These are phyloP conservation scores for Cytospora schulzeri DNA, from an alignment of 2,329 filamentous ascomycete species.

Conservation along the genomic window DNA sequence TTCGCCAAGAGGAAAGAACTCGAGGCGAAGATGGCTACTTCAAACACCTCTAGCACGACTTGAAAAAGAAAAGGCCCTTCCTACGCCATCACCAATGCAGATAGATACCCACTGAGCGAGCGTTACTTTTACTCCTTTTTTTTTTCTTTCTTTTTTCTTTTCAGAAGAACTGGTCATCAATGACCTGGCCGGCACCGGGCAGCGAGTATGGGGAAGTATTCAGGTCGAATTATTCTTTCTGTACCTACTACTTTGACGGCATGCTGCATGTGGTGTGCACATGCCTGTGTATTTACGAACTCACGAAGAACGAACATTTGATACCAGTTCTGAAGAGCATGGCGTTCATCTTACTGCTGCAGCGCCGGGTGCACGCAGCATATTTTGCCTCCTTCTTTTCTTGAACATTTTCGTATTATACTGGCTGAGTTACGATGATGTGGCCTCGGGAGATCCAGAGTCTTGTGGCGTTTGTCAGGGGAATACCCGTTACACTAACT, in stretches of 20 bases:
- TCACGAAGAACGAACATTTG: constrained; percentile 26
- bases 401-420: neutral
- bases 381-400: neutral
- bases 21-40: constrained; percentile 49
- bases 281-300: constrained; percentile 26
- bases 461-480: neutral
- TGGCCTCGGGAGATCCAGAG: neutral
- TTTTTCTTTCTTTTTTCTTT: constrained; percentile 25
- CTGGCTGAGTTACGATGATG: neutral
- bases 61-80: neutral
- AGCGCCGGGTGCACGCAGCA: neutral
- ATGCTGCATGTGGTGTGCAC: constrained; percentile 24
- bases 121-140: constrained; percentile 2
- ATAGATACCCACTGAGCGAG: constrained; percentile 15
- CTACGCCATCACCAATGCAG: neutral
- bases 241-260: constrained; percentile 17
- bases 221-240: constrained; percentile 22
- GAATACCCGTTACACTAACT: neutral
- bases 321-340: constrained; percentile 20
- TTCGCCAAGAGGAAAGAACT: constrained; percentile 70
- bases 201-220: constrained; percentile 11
- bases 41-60: constrained; percentile 16
- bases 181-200: constrained; percentile 19
- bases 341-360: neutral
- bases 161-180: constrained; percentile 8